Evolutionary conservation across 1,284 basidiomycete genomes (phyloP).

Genomic region (Apiotrichum siamense): DNA sequence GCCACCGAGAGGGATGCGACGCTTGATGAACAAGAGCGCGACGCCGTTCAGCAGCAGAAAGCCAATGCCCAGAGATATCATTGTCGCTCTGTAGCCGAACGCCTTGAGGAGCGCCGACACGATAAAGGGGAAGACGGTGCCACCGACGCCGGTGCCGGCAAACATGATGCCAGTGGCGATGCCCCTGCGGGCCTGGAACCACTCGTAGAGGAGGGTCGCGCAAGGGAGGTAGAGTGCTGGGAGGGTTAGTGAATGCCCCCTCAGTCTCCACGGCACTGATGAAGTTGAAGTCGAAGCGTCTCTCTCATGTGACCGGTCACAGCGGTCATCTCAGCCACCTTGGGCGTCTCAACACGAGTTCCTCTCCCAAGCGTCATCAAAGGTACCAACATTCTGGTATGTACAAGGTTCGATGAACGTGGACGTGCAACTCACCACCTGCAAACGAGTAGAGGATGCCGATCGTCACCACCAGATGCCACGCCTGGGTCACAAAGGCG

Average conservation of each 20-base stretch:
- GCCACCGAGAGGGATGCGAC: constrained; percentile 36
- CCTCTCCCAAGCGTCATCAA: too few species aligned
- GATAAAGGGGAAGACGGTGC: constrained; percentile 43
- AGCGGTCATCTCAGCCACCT: too few species aligned
- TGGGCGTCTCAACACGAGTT: too few species aligned
- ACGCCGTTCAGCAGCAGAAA: constrained; percentile 29
- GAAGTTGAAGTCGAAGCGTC: too few species aligned
- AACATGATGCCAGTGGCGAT: constrained; percentile 44
- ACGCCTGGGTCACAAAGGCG: constrained; percentile 43
- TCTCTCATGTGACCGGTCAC: too few species aligned
- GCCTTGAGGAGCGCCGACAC: constrained; percentile 31
- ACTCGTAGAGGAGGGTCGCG: constrained; percentile 44
- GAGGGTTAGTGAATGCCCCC: neutral
- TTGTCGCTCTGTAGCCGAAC: constrained; percentile 45
- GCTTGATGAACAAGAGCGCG: constrained; percentile 37
- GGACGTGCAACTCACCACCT: constrained; percentile 21
- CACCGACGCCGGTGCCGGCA: constrained; percentile 42
- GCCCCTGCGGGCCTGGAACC: constrained; percentile 42
- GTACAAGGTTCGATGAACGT: too few species aligned
- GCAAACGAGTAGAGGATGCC: constrained; percentile 42
- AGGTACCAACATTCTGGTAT: too few species aligned
- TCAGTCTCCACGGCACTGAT: too few species aligned
- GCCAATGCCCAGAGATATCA: constrained; percentile 38
- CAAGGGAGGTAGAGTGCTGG: constrained; percentile 42
- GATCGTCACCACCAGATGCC: constrained; percentile 42